Conservation (phyloP, 2,329 filamentous ascomycete genomes). For the Escovopsis sp. region DNA sequence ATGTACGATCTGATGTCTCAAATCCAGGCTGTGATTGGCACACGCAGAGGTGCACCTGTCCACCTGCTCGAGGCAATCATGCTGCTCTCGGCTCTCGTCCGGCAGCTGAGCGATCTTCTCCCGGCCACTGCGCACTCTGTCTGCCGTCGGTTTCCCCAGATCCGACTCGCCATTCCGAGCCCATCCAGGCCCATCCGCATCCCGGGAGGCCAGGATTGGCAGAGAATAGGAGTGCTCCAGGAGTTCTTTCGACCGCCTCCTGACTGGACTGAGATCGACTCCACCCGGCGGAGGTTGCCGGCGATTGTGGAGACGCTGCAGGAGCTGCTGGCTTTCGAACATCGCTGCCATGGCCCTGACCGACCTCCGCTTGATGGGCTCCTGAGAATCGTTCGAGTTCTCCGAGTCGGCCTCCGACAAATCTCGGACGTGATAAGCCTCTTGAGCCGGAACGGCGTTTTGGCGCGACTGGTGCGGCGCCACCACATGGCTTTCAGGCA, state of each 20-base stretch:
- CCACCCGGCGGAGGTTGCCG: neutral
- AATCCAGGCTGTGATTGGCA: slow-evolving; percentile 16
- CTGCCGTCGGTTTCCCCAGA: slow-evolving; percentile 5
- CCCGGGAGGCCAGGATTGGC: neutral
- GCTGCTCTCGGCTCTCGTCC: slow-evolving; percentile 22
- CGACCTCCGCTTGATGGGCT: slow-evolving; percentile 14
- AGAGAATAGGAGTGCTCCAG: neutral
- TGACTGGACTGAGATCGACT: neutral
- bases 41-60: slow-evolving; percentile 4
- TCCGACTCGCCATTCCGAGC: slow-evolving; percentile 2
- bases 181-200: neutral
- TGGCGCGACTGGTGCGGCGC: neutral
- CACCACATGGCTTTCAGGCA: neutral
- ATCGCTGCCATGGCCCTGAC: slow-evolving; percentile 37
- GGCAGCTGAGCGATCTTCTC: slow-evolving; percentile 22
- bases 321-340: slow-evolving; percentile 25
- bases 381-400: slow-evolving; percentile 8
- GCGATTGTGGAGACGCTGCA: neutral
- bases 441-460: neutral
- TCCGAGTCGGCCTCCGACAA: neutral
- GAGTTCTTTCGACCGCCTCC: neutral
- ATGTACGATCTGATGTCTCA: slow-evolving; percentile 33
- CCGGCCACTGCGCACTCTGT: slow-evolving; percentile 12
- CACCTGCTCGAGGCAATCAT: slow-evolving; percentile 17
- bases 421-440: neutral